Evolutionary conservation across 192 early-diverging fungal species (phyloP).

Genomic region (Phycomyces blakesleeanus): DNA sequence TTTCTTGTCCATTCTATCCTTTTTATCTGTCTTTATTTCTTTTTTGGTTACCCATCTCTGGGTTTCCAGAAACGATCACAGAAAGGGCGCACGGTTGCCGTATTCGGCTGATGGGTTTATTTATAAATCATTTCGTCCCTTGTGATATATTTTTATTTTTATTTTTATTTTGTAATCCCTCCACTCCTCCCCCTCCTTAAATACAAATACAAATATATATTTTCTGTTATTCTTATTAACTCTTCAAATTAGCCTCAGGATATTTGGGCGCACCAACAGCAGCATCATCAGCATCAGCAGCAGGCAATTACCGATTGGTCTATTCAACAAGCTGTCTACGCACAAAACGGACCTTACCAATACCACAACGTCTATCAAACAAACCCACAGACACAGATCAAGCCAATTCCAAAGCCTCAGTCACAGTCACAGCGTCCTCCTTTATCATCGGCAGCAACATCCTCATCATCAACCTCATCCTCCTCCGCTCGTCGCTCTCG

Average conservation of each 20-base stretch:
- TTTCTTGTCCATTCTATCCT: background rate
- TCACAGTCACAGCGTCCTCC: no score
- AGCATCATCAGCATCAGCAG: background rate
- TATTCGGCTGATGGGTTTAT: background rate
- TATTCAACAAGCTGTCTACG: background rate
- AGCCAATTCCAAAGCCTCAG: no score
- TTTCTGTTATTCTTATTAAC: background rate
- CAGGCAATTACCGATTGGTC: background rate
- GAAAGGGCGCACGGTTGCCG: constrained; percentile 1
- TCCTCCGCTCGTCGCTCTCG: constrained; percentile 4
- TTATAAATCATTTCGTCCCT: background rate
- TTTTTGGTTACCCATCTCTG: constrained; percentile 1
- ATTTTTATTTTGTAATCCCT: background rate
- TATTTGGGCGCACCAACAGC: constrained; percentile 4
- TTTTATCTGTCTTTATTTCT: background rate
- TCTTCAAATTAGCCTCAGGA: constrained; percentile 11
- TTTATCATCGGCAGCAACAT: no score
- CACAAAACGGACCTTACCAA: background rate
- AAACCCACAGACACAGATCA: background rate
- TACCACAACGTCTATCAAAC: background rate
- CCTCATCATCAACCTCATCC: background rate
- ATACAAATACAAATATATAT: background rate
- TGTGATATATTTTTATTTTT: background rate
- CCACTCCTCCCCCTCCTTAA: no score
- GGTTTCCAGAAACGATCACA: constrained; percentile 2